Conservation (phyloP, 2,329 filamentous ascomycete species). For the Orbilia quercus region DNA sequence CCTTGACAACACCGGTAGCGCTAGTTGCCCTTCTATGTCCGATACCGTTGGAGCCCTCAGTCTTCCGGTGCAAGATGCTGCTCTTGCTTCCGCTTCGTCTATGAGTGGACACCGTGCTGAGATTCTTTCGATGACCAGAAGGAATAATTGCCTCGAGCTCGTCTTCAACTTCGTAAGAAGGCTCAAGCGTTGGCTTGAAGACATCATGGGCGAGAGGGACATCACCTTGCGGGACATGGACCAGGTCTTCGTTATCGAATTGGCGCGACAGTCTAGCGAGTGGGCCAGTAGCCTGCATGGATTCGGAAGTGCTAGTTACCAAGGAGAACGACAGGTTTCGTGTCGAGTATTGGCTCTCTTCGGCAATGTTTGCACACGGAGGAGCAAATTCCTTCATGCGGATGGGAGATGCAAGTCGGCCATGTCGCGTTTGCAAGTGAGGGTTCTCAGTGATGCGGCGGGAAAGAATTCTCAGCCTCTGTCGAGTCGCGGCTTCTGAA, state of each 20-base stretch:
- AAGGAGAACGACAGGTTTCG: constrained; percentile 74
- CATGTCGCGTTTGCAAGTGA: constrained; percentile 61
- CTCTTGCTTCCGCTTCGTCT: constrained; percentile 49
- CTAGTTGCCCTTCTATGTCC: constrained; percentile 52
- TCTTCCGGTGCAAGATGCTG: constrained; percentile 53
- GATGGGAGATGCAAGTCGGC: constrained; percentile 54
- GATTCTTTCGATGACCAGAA: constrained; percentile 36
- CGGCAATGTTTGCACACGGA: constrained; percentile 45
- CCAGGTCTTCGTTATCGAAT: constrained; percentile 28
- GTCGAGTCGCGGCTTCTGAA: constrained; percentile 72
- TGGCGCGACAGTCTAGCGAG: constrained; percentile 61
- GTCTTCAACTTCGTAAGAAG: constrained; percentile 49
- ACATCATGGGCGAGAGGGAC: constrained; percentile 47
- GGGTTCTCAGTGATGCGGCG: constrained; percentile 65
- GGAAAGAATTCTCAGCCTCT: constrained; percentile 72
- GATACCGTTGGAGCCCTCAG: constrained; percentile 41
- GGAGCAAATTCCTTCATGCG: constrained; percentile 63
- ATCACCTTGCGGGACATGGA: constrained; percentile 36
- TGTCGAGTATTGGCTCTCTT: constrained; percentile 63
- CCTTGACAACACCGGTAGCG: constrained; percentile 31
- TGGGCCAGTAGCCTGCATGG: constrained; percentile 73
- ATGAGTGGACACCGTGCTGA: constrained; percentile 43
- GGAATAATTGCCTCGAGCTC: constrained; percentile 40
- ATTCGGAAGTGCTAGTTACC: constrained; percentile 72
- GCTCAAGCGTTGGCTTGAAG: constrained; percentile 51